Percentiles rank a stretch among this genome's conserved stretches.
phyloP scores from a whole-genome alignment of 108 stramenopile species.

The Aurantiochytrium sp. region DNA sequence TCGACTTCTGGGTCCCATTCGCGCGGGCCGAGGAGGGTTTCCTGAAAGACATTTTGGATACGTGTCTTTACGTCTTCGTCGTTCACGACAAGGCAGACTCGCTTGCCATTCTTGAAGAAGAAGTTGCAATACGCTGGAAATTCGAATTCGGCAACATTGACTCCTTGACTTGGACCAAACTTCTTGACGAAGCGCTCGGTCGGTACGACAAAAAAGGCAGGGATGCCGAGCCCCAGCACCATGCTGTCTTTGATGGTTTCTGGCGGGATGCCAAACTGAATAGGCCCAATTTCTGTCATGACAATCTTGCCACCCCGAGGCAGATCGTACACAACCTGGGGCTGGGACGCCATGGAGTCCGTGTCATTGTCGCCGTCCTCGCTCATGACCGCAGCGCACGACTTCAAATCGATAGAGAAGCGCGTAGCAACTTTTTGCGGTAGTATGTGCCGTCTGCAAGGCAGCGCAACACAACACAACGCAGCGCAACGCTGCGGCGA shows the following conservation, averaged over 20 bases:
- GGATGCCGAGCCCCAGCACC: slow-evolving; percentile 26
- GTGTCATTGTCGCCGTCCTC: no score
- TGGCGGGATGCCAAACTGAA: slow-evolving; percentile 36
- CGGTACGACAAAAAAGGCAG: slow-evolving; percentile 29
- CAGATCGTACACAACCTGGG: neutral
- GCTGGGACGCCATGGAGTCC: no score
- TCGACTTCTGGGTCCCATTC: slow-evolving; percentile 38
- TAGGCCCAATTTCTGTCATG: slow-evolving; percentile 20
- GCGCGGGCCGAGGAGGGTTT: slow-evolving; percentile 31
- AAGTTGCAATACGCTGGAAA: slow-evolving; percentile 40
- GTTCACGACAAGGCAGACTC: slow-evolving; percentile 29
- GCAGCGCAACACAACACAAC: no score
- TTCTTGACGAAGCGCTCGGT: slow-evolving; percentile 24
- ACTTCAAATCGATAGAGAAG: no score
- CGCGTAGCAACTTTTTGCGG: no score
- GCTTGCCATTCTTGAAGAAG: slow-evolving; percentile 1
- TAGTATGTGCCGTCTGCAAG: no score
- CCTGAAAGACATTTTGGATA: slow-evolving; percentile 32
- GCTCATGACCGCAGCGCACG: no score
- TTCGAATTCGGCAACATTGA: slow-evolving; percentile 36
- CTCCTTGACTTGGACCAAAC: slow-evolving; percentile 22
- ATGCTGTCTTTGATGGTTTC: slow-evolving; percentile 39
- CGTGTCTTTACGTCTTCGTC: slow-evolving; percentile 17
- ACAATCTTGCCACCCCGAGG: slow-evolving; percentile 32
- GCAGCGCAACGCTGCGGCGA: no score